These are phyloP conservation scores for Datisca glomerata DNA, from an alignment of 306 rosid species.

Conservation along the genomic window DNA sequence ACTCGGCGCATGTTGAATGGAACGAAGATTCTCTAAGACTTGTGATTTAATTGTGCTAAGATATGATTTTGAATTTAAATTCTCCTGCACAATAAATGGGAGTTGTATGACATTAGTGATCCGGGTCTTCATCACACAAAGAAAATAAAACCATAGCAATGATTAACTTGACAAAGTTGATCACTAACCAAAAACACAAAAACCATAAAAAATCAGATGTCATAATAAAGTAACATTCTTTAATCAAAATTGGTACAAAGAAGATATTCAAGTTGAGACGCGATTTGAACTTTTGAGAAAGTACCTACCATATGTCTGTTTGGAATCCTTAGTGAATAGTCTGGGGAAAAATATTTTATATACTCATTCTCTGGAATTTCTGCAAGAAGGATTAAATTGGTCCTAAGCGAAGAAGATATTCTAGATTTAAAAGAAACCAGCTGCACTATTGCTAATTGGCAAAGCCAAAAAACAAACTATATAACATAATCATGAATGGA, in stretches of 20 bases:
- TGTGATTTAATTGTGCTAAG: conserved; percentile 83
- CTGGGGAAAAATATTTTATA: conserved; percentile 85
- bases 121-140: too few relatives aligned
- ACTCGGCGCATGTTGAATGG: conserved; percentile 90
- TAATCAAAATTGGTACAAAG: neutral
- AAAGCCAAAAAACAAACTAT: neutral
- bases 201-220: too few relatives aligned
- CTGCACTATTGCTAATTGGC: too few relatives aligned
- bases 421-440: neutral
- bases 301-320: conserved; percentile 66
- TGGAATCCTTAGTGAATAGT: conserved; percentile 75
- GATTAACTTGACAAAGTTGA: neutral
- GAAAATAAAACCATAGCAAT: neutral
- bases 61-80: conserved; percentile 83
- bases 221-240: neutral
- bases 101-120: too few relatives aligned
- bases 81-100: conserved; percentile 54
- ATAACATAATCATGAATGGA: neutral
- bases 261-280: neutral
- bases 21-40: conserved; percentile 86
- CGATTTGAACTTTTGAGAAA: conserved; percentile 9
- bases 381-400: conserved; percentile 31
- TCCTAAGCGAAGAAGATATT: neutral
- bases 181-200: neutral
- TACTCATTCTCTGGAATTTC: conserved; percentile 94